Evolutionary conservation across 2,329 filamentous ascomycete species (phyloP).

Genomic region (Trichophyton equinum): DNA sequence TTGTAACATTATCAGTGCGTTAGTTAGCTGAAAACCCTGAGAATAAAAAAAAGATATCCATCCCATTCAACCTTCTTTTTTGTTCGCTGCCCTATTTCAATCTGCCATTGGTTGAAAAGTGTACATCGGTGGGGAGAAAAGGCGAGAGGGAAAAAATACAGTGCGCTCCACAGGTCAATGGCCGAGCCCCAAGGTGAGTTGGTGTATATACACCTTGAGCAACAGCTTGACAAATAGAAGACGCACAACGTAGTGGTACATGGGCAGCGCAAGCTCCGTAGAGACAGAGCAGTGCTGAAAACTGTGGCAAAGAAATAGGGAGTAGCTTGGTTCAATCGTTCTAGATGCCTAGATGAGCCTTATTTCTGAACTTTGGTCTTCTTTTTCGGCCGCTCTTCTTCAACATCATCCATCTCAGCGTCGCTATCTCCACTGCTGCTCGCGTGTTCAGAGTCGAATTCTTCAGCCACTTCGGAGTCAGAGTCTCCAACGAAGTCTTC

Average conservation of each 20-base stretch:
- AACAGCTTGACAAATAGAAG: background rate
- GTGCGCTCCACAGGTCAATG: background rate
- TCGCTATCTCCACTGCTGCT: conserved; percentile 63
- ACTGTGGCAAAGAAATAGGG: background rate
- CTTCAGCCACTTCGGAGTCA: conserved; percentile 91
- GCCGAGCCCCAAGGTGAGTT: background rate
- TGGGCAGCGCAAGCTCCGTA: background rate
- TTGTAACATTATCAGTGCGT: background rate
- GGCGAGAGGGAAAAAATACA: background rate
- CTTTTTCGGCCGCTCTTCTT: conserved; percentile 50
- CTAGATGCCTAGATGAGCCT: background rate
- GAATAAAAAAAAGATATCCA: background rate
- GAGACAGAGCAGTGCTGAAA: background rate
- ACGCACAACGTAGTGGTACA: background rate
- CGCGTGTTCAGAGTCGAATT: conserved; percentile 84
- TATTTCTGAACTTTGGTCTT: conserved; percentile 41
- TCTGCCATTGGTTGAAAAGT: background rate
- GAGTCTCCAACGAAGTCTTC: conserved; percentile 91
- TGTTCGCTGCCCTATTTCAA: background rate
- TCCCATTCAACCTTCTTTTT: background rate
- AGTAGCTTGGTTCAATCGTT: background rate
- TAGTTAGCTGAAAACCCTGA: background rate
- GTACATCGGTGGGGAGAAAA: background rate
- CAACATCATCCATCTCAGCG: conserved; percentile 43
- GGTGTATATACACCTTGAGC: background rate